These are phyloP conservation scores for Sphaerulina musiva DNA, from an alignment of 2,329 filamentous ascomycete species.

Conservation along the genomic window DNA sequence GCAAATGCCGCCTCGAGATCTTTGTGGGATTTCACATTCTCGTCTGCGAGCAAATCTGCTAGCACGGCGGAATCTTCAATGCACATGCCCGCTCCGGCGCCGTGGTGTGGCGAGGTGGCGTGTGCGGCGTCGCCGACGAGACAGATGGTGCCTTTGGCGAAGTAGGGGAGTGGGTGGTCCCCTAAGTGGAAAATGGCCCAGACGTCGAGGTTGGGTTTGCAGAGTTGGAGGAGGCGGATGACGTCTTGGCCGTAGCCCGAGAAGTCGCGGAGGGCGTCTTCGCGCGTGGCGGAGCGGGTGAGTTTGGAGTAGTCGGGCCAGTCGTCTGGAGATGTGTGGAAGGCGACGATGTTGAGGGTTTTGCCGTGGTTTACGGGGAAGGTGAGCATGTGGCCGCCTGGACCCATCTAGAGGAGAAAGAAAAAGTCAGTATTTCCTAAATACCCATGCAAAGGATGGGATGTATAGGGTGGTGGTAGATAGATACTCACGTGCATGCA, in stretches of 20 bases:
- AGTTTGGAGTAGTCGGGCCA: slow-evolving; percentile 25
- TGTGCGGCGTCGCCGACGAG: slow-evolving; percentile 40
- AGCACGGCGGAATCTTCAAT: slow-evolving; percentile 30
- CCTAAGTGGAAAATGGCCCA: slow-evolving; percentile 40
- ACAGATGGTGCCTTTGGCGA: slow-evolving; percentile 32
- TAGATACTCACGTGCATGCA: slow-evolving; percentile 25
- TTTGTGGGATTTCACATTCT: slow-evolving; percentile 13
- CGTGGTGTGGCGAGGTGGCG: slow-evolving; percentile 40
- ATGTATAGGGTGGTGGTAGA: too few relatives aligned
- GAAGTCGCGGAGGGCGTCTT: slow-evolving; percentile 25
- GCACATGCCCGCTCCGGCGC: slow-evolving; percentile 30
- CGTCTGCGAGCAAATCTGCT: slow-evolving; percentile 24
- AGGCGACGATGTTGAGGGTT: slow-evolving; percentile 27
- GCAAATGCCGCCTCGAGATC: slow-evolving; percentile 35
- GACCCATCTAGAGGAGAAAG: slow-evolving; percentile 21
- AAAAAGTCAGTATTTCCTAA: neutral
- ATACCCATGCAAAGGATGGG: too few relatives aligned
- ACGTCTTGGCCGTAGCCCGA: slow-evolving; percentile 23
- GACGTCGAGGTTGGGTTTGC: slow-evolving; percentile 23
- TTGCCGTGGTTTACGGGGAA: slow-evolving; percentile 43
- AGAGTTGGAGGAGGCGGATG: slow-evolving; percentile 22
- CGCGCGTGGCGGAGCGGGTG: slow-evolving; percentile 20
- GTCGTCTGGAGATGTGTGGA: slow-evolving; percentile 19
- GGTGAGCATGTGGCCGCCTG: slow-evolving; percentile 51
- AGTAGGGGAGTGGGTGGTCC: slow-evolving; percentile 33